Evolutionary conservation across 176 grass and related monocot genomes (phyloP), one percentile per base, ranked within the genome.

Genomic region (Musa beccarii): DNA sequence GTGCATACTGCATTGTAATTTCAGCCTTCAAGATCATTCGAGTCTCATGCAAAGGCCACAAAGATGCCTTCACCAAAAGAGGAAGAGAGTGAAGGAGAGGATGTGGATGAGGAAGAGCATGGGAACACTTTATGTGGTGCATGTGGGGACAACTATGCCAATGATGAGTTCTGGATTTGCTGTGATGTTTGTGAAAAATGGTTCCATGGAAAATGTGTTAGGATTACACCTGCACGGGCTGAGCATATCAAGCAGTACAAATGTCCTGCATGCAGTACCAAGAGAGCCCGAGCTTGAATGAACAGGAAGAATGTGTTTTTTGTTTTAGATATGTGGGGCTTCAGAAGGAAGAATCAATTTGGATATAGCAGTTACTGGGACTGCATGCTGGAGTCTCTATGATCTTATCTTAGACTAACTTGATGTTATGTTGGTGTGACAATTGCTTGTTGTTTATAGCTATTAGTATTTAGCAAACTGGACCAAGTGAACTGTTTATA

Each of bases 181-280:
- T 71, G 69, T 52, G 69, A 71, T 17, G 9, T 71, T 13, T 71
- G 69, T 21, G 69, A 71, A 52, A 51, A 71, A 28, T 71, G 69
- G 69, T 71, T 71, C 28, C 69, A 71, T 71, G 69, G 69, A 16
- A 52, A 71, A 6, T 71, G 69, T 12, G 69, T 71, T 16, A 20
- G 34, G 20, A 71, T 71, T 49, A 71, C 69, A 23, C 69, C 69
- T 52, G 69, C 69, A 16, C 34, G 69, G 1, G 69, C 69, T 28
- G 43, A 71, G 69, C 69, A 71, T n/a, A 71, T 71, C 19, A 71
- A 71, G 50, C 69, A 71, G 50, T 71, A 52, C 43, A 71, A 71
- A 21, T 71, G 69, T 20, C 69, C 69, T 8, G 49, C 24, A 51
- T 71, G 69, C 69, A 71, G 69, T 28, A 71, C 10, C 49, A 71